Evolutionary conservation across 2,329 filamentous ascomycete species (phyloP).

Genomic region (Orbilia blumenaviensis): DNA sequence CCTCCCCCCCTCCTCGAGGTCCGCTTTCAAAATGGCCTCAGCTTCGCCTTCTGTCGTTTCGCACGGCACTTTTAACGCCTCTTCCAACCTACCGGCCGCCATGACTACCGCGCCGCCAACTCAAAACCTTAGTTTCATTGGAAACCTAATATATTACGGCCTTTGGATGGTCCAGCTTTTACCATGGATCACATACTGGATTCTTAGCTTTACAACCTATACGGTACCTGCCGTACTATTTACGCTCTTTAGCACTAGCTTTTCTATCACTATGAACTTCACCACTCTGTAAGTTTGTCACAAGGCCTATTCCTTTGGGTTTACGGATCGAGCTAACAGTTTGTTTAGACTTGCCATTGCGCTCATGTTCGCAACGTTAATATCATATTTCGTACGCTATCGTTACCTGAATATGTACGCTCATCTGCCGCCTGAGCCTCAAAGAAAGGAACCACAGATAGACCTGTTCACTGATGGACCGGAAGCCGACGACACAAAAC

Average conservation of each 20-base stretch:
- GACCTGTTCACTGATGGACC: slow-evolving; percentile 94
- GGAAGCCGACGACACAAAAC: slow-evolving; percentile 81
- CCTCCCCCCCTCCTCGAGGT: neutral
- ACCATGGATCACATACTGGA: slow-evolving; percentile 70
- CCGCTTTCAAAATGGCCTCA: slow-evolving; percentile 40
- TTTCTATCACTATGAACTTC: slow-evolving; percentile 98
- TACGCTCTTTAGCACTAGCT: slow-evolving; percentile 85
- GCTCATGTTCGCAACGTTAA: slow-evolving; percentile 78
- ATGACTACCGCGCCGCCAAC: slow-evolving; percentile 49
- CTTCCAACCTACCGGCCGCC: slow-evolving; percentile 10
- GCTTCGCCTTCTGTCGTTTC: slow-evolving; percentile 10
- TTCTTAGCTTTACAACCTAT: slow-evolving; percentile 84
- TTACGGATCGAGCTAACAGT: neutral
- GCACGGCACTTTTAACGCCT: slow-evolving; percentile 9
- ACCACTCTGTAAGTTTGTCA: slow-evolving; percentile 78
- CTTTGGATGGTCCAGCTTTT: slow-evolving; percentile 55
- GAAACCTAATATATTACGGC: slow-evolving; percentile 39
- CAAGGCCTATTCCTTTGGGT: neutral
- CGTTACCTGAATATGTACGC: slow-evolving; percentile 97
- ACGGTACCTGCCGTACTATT: slow-evolving; percentile 90
- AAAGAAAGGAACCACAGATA: slow-evolving; percentile 93
- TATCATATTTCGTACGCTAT: slow-evolving; percentile 94
- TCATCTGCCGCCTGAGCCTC: slow-evolving; percentile 88
- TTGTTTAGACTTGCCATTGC: slow-evolving; percentile 75
- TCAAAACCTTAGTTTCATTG: slow-evolving; percentile 34